A percentile compares a stretch with the other conserved stretches of the same genome.
phyloP scores from a whole-genome alignment of 2,329 filamentous ascomycete genomes.

The Fonsecaea pugnacius region DNA sequence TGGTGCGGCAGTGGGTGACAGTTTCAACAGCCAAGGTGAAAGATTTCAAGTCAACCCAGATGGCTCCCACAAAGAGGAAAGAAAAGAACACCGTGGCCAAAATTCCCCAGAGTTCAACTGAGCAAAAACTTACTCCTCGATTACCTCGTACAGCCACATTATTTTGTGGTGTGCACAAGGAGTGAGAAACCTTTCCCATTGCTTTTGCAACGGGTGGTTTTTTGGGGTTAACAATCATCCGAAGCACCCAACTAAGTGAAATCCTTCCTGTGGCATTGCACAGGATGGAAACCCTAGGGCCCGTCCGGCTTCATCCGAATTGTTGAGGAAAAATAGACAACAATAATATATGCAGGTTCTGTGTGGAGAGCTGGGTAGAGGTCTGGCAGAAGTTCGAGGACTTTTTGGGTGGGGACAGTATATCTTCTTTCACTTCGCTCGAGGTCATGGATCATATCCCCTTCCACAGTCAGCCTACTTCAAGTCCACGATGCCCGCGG shows the following conservation, averaged over 20 bases:
- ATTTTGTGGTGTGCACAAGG: neutral
- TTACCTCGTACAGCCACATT: neutral
- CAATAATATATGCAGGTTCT: neutral
- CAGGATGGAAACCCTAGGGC: too few species aligned
- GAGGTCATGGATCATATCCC: neutral
- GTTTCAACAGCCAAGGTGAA: neutral
- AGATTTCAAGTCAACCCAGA: neutral
- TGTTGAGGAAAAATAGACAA: neutral
- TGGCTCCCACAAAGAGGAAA: neutral
- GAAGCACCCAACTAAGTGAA: neutral
- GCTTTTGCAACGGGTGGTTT: neutral
- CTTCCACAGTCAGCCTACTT: neutral
- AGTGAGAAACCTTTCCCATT: neutral
- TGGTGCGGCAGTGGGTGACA: neutral
- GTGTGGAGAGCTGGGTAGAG: neutral
- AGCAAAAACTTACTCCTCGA: neutral
- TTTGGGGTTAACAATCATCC: neutral
- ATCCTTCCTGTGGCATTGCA: too few species aligned
- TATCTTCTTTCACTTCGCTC: neutral
- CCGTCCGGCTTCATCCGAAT: neutral
- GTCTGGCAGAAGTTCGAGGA: neutral
- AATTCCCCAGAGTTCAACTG: neutral
- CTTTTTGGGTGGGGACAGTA: neutral
- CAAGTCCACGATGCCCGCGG: slow-evolving; percentile 9
- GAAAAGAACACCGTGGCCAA: neutral